phyloP scores from a whole-genome alignment of 305 asterid genomes.

The Plantago rigida region DNA sequence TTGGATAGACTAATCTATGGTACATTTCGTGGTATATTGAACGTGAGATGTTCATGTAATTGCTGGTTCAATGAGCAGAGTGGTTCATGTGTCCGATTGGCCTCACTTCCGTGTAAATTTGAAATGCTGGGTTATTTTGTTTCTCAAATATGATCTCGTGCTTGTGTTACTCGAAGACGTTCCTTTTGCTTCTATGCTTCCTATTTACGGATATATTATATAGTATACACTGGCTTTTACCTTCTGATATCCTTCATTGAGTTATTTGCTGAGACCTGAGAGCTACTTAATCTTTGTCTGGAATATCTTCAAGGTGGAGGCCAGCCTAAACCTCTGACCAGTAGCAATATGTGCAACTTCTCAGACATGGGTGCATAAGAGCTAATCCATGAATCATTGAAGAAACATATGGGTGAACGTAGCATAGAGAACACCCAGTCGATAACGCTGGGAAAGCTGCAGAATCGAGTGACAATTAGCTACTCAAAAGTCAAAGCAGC shows the following conservation, averaged over 20 bases:
- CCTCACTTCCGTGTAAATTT: no score
- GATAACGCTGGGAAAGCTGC: constrained; percentile 31
- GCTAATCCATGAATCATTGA: background rate
- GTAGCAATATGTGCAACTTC: background rate
- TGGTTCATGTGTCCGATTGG: no score
- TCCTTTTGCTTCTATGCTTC: background rate
- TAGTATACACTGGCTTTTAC: no score
- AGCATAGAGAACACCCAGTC: constrained; percentile 31
- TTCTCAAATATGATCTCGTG: no score
- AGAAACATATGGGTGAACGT: constrained; percentile 39
- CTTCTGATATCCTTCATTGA: background rate
- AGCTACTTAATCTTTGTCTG: background rate
- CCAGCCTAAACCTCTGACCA: no score
- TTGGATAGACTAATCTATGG: no score
- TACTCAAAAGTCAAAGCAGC: constrained; percentile 38
- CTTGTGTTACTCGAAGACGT: no score
- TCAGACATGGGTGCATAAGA: background rate
- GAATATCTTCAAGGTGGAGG: no score
- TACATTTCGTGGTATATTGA: no score
- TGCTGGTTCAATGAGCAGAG: no score
- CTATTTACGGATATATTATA: background rate
- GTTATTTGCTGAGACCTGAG: background rate
- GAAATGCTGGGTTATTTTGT: no score
- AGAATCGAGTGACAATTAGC: constrained; percentile 34
- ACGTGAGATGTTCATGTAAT: no score